Evolutionary conservation across 176 grass and related monocot genomes (phyloP), one percentile per base, ranked within the genome.

Genomic region (bread wheat (Triticum aestivum)): DNA sequence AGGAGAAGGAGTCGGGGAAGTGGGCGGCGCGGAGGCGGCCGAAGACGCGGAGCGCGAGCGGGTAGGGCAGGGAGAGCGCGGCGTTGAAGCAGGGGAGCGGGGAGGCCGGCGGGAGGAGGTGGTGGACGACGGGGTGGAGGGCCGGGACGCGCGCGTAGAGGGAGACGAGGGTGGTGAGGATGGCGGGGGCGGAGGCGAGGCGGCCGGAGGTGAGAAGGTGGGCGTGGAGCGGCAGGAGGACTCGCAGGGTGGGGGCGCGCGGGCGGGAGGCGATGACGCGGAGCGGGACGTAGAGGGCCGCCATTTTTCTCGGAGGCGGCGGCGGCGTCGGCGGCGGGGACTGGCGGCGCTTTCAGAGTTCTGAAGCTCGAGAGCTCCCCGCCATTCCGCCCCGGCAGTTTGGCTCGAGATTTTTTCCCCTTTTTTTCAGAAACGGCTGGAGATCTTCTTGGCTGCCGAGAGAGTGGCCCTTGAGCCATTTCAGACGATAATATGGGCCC

Each of bases 81-180:
- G 93, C 83, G 72, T 95, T 95, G 88, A 84, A 92, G 90, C 80
- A 83, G 86, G 91, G 84, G 9, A 95, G 86, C 15, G 86, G 90
- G 8, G 69, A 51, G 6, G 71, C 5, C 14, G 75, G 82, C 8
- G 38, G 9, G 34, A 88, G 76, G 65, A 89, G 82, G 75, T 33
- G 81, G 45, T 66, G 86, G 65, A 86, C n/a, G 86, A 61, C 58
- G 18, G 2, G 35, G 69, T 37, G 78, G 75, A 78, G 88, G 77
- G 75, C 78, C 2, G 88, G 80, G 9, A 49, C 85, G 11, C 82
- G 79, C 35, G 47, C 88, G 88, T 90, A 92, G 86, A 88, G 87
- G 39, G 88, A 86, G 49, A 88, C 87, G 81, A 86, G 85, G 49
- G 89, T 77, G 27, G 89, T 91, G 76, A 81, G 76, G 29, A 38